These are phyloP conservation scores for Pleurotus tuber-regium DNA, from an alignment of 768 basidiomycete genomes.

Conservation along the genomic window DNA sequence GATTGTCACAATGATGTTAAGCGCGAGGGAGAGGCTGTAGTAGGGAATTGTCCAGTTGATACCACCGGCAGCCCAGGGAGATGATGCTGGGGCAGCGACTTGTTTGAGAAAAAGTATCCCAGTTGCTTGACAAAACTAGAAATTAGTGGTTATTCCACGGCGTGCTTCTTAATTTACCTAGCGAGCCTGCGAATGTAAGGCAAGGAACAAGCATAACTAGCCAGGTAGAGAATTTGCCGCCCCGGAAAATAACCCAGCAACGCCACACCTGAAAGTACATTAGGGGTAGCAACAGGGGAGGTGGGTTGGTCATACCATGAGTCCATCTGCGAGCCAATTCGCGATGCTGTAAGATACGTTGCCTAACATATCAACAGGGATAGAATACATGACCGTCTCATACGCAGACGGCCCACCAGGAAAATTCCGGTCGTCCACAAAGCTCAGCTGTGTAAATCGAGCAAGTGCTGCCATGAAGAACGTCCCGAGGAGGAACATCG, in stretches of 20 bases:
- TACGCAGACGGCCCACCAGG: slow-evolving; percentile 28
- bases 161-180: not conserved
- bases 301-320: slow-evolving; percentile 18
- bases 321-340: slow-evolving; percentile 18
- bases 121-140: slow-evolving; percentile 7
- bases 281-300: too few relatives aligned
- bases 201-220: not conserved
- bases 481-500: not conserved
- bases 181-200: not conserved
- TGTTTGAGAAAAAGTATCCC: slow-evolving; percentile 17
- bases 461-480: slow-evolving; percentile 7
- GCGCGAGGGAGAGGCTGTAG: slow-evolving; percentile 14
- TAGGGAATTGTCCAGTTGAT: slow-evolving; percentile 19
- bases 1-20: slow-evolving; percentile 19
- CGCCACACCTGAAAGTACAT: not conserved
- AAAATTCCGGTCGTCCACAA: slow-evolving; percentile 29
- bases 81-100: slow-evolving; percentile 8
- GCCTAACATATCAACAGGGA: slow-evolving; percentile 14
- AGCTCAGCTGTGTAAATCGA: slow-evolving; percentile 22
- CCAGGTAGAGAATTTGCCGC: not conserved
- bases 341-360: slow-evolving; percentile 18
- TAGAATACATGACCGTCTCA: slow-evolving; percentile 18
- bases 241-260: not conserved
- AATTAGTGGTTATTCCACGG: not conserved
- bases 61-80: slow-evolving; percentile 2